phyloP scores from a whole-genome alignment of 768 basidiomycete genomes.

The Xerocomellus chrysenteron region DNA sequence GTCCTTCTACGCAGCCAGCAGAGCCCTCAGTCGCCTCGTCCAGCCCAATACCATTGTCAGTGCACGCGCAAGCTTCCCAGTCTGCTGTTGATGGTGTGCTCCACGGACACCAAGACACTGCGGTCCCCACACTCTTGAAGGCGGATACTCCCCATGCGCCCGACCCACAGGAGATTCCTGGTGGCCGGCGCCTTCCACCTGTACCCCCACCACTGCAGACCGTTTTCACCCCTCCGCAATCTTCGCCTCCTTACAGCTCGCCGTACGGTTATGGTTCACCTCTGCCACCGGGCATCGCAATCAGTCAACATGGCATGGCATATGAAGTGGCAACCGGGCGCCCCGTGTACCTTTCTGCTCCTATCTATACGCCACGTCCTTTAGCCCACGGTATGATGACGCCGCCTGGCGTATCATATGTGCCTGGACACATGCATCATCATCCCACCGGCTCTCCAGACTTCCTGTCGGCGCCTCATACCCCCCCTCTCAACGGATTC shows the following conservation, averaged over 20 bases:
- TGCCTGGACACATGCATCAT: slow-evolving; percentile 64
- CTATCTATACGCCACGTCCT: slow-evolving; percentile 70
- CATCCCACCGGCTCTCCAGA: slow-evolving; percentile 61
- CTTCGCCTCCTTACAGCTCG: slow-evolving; percentile 64
- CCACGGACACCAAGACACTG: slow-evolving; percentile 29
- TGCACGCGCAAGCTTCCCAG: slow-evolving; percentile 12
- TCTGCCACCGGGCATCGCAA: slow-evolving; percentile 68
- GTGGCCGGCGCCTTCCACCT: slow-evolving; percentile 33
- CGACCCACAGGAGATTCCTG: slow-evolving; percentile 22
- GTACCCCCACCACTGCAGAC: slow-evolving; percentile 45
- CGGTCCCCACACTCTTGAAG: slow-evolving; percentile 28
- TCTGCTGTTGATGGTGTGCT: slow-evolving; percentile 21
- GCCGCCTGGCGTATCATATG: slow-evolving; percentile 49
- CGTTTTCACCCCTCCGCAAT: slow-evolving; percentile 39
- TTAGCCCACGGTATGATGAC: slow-evolving; percentile 55
- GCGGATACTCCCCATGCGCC: slow-evolving; percentile 26
- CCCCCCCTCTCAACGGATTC: slow-evolving; percentile 62
- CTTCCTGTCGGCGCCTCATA: slow-evolving; percentile 56
- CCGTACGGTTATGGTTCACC: slow-evolving; percentile 59
- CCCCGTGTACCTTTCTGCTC: slow-evolving; percentile 66
- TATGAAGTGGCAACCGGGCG: slow-evolving; percentile 83
- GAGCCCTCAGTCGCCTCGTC: slow-evolving; percentile 9
- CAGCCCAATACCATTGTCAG: slow-evolving; percentile 6
- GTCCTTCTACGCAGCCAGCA: slow-evolving; percentile 11
- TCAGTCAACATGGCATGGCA: slow-evolving; percentile 75